Base-by-base conservation (phyloP, 202 grass and related monocot genomes). In the Elaeis oleifera region DNA sequence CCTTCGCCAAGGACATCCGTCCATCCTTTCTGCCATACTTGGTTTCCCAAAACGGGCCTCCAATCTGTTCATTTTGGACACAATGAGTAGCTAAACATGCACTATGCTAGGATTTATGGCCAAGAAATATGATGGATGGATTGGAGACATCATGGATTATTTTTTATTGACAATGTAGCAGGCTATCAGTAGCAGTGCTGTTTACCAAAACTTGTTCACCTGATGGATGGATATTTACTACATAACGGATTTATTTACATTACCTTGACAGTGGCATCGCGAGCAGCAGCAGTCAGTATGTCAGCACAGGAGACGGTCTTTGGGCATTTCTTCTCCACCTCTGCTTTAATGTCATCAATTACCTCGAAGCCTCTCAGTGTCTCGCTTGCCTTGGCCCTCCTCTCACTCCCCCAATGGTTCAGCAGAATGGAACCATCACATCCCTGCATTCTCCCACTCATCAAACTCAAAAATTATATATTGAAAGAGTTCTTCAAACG, bases 291-390 rank as follows among this genome's bases (percentile, higher is more conserved):
- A 0, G 80, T 67, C 54, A 99, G 94, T 68, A 92, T 78, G 80
- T 99, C 94, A 22, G 88, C 88, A 71, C 84, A 92, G n/a, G 88
- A 97, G 19, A 97, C 94, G 1, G 65, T 77, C 51, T 48, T 50
- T 39, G 59, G 71, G 84, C 94, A 97, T 18, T 39, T 26, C 15
- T 31, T 5, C 70, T 99, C 88, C 53, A 94, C 19, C 58, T 68
- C 65, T 18, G 39, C 60, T 76, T 94, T 94, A 80, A 99, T 84
- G 23, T 59, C 60, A 19, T 89, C 80, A 59, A 94, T 78, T 36
- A 94, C 71, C 0, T 76, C 22, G 59, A 99, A 94, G 1, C 94
- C 88, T 1, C 85, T 61, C 31, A 94, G 85, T 63, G 78, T 89
- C 76, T 53, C 32, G 77, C 88, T 85, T 73, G 49, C 60, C 4